Percentiles rank a stretch among this genome's conserved stretches.
Evolutionary conservation across 768 basidiomycete species (phyloP).

Genomic region (Phylloporus sp.): DNA sequence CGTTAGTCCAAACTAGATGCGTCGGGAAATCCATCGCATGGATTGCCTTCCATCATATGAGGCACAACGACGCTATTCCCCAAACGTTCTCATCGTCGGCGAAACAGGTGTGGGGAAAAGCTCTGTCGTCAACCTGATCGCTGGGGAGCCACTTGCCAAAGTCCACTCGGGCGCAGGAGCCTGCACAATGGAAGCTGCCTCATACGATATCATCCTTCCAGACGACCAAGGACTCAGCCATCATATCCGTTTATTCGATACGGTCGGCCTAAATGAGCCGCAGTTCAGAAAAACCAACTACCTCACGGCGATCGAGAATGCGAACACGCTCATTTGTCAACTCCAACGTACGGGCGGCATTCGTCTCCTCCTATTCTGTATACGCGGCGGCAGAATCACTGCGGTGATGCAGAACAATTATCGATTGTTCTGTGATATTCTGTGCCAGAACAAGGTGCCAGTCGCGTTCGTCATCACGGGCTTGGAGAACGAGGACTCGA

Average conservation of each 20-base stretch:
- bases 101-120: constrained; percentile 36
- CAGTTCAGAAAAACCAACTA: constrained; percentile 18
- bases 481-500: constrained; percentile 29
- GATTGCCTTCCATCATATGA: constrained; percentile 21
- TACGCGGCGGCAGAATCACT: constrained; percentile 32
- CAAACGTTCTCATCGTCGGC: constrained; percentile 37
- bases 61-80: constrained; percentile 18
- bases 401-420: constrained; percentile 30
- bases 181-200: constrained; percentile 31
- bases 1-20: constrained; percentile 9
- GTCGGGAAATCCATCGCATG: neutral
- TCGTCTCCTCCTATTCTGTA: constrained; percentile 31
- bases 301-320: constrained; percentile 28
- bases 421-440: constrained; percentile 25
- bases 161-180: constrained; percentile 30
- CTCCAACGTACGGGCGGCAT: constrained; percentile 30
- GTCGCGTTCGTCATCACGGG: constrained; percentile 31
- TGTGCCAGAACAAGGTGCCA: constrained; percentile 30
- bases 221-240: constrained; percentile 13
- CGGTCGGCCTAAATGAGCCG: constrained; percentile 31
- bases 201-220: constrained; percentile 25
- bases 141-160: constrained; percentile 22
- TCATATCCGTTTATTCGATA: constrained; percentile 31
- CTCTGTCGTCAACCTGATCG: constrained; percentile 38
- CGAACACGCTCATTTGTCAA: constrained; percentile 32